Evolutionary conservation across 306 rosid genomes (phyloP).

Genomic region (Senna siamea): DNA sequence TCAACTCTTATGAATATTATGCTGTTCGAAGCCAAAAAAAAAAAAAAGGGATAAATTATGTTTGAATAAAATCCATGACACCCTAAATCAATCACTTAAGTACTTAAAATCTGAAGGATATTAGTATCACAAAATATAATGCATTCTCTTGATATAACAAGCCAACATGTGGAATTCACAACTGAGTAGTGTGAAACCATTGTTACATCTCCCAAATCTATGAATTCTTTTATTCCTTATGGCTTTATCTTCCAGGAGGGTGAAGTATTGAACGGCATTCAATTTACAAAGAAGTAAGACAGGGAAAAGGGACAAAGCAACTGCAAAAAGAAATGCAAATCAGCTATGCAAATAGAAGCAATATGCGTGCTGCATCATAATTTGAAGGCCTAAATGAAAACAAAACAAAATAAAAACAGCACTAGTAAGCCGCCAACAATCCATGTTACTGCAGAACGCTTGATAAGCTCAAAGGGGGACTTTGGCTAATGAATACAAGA

Average conservation of each 20-base stretch:
- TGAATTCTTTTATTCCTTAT: neutral
- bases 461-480: neutral
- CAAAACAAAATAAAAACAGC: too few species aligned
- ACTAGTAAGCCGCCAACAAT: neutral
- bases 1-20: too few species aligned
- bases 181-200: neutral
- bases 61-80: neutral
- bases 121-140: neutral
- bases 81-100: neutral
- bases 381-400: neutral
- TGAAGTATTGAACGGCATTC: neutral
- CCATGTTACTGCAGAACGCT: neutral
- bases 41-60: neutral
- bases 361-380: neutral
- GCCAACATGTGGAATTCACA: neutral
- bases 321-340: neutral
- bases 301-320: neutral
- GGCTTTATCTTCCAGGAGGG: neutral
- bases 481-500: neutral
- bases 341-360: neutral
- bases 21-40: too few species aligned
- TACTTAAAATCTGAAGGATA: neutral
- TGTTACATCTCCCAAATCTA: conserved; percentile 1
- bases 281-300: conserved; percentile 2
- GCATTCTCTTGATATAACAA: neutral